Conservation (phyloP, 352 stramenopile genomes). For the Pythium scleroteichum region DNA sequence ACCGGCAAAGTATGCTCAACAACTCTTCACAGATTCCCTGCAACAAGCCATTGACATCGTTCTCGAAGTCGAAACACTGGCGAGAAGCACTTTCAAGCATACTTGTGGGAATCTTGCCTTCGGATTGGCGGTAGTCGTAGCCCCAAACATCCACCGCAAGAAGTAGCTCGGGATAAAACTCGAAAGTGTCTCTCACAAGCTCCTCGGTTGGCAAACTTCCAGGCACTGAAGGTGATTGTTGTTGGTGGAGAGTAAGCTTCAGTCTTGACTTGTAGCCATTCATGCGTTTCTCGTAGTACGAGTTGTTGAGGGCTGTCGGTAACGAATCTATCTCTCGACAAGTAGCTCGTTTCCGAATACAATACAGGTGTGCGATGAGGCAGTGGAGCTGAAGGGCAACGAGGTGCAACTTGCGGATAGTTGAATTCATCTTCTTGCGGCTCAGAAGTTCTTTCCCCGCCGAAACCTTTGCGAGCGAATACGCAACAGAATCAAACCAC, state of each 20-base stretch:
- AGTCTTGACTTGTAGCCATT: constrained; percentile 70
- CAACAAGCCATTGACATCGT: constrained; percentile 55
- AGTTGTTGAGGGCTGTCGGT: constrained; percentile 62
- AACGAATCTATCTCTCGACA: constrained; percentile 66
- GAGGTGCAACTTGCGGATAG: constrained; percentile 76
- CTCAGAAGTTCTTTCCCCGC: constrained; percentile 61
- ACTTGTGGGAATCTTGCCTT: constrained; percentile 33
- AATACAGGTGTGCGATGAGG: constrained; percentile 70
- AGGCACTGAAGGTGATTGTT: constrained; percentile 31
- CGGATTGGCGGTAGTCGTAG: constrained; percentile 34
- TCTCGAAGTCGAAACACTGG: constrained; percentile 58
- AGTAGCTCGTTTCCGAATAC: constrained; percentile 42
- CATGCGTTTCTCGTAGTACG: constrained; percentile 75
- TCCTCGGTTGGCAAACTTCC: constrained; percentile 38
- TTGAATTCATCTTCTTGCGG: constrained; percentile 84
- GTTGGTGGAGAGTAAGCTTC: constrained; percentile 57
- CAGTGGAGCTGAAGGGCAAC: constrained; percentile 78
- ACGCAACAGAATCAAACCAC: constrained; percentile 72
- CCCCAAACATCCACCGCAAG: constrained; percentile 70
- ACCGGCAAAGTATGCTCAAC: constrained; percentile 68
- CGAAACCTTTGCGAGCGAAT: constrained; percentile 62
- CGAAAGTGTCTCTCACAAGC: constrained; percentile 57
- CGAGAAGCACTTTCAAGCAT: constrained; percentile 47
- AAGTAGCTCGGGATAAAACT: constrained; percentile 71
- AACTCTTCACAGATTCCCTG: constrained; percentile 76